A percentile compares a stretch with the other conserved stretches of the same genome.
Evolutionary conservation across 106 monocot species (phyloP).

Genomic region (Dioscorea alata): DNA sequence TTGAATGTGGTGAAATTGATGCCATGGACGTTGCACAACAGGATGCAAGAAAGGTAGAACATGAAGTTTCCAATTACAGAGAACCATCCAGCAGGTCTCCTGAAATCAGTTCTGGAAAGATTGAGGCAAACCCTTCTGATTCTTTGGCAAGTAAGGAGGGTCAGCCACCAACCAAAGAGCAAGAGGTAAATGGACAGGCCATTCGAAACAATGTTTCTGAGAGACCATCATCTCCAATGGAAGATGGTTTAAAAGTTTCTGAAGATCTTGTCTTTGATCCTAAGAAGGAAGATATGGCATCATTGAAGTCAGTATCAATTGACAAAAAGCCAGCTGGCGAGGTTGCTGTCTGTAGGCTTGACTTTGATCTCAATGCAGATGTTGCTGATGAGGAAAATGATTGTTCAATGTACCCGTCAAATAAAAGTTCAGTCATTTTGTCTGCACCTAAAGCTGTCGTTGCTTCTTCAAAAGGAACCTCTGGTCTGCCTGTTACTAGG

Average conservation of each 20-base stretch:
- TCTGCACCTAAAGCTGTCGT: conserved; percentile 53
- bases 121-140: conserved; percentile 2
- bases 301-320: neutral
- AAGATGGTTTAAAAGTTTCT: conserved; percentile 15
- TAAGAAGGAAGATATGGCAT: conserved; percentile 12
- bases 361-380: conserved; percentile 77
- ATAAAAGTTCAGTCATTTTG: conserved; percentile 22
- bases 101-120: conserved; percentile 27
- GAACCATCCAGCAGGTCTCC: conserved; percentile 62
- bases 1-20: conserved; percentile 52
- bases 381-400: conserved; percentile 33
- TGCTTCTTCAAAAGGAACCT: conserved; percentile 65
- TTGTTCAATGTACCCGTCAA: conserved; percentile 1
- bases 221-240: conserved; percentile 15
- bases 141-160: conserved; percentile 12
- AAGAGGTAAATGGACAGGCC: conserved; percentile 8
- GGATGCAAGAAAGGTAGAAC: conserved; percentile 72
- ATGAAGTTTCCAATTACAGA: conserved; percentile 68
- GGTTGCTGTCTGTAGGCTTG: conserved; percentile 10
- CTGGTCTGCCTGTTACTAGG: conserved; percentile 29
- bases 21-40: conserved; percentile 63
- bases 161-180: conserved; percentile 7
- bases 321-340: conserved; percentile 11
- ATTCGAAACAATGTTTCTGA: conserved; percentile 19
- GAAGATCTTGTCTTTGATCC: conserved; percentile 7